Percentiles rank a stretch among this genome's conserved stretches.
Evolutionary conservation across 306 rosid species (phyloP).

Genomic region (Urtica urens): DNA sequence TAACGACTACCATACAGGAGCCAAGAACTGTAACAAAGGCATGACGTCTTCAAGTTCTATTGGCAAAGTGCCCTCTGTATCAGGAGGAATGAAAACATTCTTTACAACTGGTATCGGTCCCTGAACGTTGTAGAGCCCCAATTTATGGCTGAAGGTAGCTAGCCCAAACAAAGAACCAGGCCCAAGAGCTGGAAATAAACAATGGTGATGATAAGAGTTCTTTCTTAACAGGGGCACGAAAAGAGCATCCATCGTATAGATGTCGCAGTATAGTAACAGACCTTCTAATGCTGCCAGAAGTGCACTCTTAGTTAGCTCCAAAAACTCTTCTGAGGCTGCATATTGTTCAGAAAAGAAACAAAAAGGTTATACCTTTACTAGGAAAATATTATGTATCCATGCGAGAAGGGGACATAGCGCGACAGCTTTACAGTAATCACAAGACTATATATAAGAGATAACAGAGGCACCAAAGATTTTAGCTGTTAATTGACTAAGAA

Average conservation of each 20-base stretch:
- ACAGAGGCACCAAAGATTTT: too few relatives aligned
- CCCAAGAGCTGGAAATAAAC: conserved; percentile 55
- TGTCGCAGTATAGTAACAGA: conserved; percentile 20
- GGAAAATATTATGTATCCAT: too few relatives aligned
- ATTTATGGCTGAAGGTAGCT: conserved; percentile 94
- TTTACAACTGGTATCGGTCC: conserved; percentile 89
- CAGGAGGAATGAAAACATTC: conserved; percentile 82
- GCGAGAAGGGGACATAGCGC: too few relatives aligned
- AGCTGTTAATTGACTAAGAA: too few relatives aligned
- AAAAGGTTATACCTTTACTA: too few relatives aligned
- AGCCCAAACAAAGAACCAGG: conserved; percentile 98
- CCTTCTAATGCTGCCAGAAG: conserved; percentile 95
- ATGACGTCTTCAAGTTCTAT: conserved; percentile 88
- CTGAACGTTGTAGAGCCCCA: conserved; percentile 88
- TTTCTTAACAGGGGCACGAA: conserved; percentile 9
- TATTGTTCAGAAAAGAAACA: conserved; percentile 12
- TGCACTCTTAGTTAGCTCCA: conserved; percentile 90
- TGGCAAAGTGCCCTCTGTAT: conserved; percentile 58
- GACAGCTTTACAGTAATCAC: too few relatives aligned
- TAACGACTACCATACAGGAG: conserved; percentile 61
- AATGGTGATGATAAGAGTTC: not conserved
- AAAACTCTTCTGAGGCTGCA: conserved; percentile 96
- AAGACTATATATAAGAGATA: too few relatives aligned
- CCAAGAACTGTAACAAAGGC: conserved; percentile 92
- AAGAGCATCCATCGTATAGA: conserved; percentile 12